Conservation (phyloP, 2,329 filamentous ascomycete species). For the Penicillium corylophilum region DNA sequence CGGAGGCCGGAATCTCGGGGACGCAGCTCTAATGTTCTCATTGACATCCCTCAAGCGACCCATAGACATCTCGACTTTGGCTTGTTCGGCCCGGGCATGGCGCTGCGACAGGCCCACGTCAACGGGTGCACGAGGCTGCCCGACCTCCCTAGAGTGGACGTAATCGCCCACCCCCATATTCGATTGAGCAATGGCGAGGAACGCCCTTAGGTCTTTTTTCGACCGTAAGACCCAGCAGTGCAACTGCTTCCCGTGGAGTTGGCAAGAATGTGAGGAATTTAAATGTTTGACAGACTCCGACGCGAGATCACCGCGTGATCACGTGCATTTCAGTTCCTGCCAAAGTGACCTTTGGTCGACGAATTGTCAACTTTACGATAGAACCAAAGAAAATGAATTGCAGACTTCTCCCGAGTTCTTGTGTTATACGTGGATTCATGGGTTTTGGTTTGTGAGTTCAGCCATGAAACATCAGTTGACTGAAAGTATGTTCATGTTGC, state of each 20-base stretch:
- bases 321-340: constrained; percentile 23
- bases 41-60: constrained; percentile 25
- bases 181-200: neutral
- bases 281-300: constrained; percentile 7
- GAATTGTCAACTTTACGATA: neutral
- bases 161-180: constrained; percentile 45
- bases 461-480: neutral
- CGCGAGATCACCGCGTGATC: constrained; percentile 32
- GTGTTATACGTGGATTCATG: too few relatives aligned
- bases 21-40: constrained; percentile 14
- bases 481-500: neutral
- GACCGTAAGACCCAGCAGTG: neutral
- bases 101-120: constrained; percentile 28
- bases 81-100: constrained; percentile 36
- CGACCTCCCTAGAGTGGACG: constrained; percentile 40
- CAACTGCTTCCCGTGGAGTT: constrained; percentile 6
- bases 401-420: neutral
- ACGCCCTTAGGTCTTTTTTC: neutral
- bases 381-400: neutral
- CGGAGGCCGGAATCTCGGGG: constrained; percentile 18
- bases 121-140: constrained; percentile 27
- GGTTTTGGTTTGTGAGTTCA: too few relatives aligned
- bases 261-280: constrained; percentile 3
- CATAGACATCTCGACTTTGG: constrained; percentile 34
- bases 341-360: neutral